A percentile compares a stretch with the other conserved stretches of the same genome.
phyloP scores from a whole-genome alignment of 345 rosid species.

The Barbarea vulgaris region DNA sequence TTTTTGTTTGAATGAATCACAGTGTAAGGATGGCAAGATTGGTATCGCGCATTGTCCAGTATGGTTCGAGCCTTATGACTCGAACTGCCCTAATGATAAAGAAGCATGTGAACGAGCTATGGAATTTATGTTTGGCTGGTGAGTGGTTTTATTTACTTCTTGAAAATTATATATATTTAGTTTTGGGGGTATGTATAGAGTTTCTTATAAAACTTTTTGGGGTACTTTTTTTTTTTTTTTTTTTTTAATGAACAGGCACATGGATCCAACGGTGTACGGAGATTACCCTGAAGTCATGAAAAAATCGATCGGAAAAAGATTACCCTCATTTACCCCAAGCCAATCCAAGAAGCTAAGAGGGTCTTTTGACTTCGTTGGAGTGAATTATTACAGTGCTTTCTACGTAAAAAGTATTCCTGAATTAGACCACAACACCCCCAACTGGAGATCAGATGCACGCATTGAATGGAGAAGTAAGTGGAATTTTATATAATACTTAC shows the following conservation, averaged over 20 bases:
- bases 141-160: slow-evolving; percentile 1
- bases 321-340: slow-evolving; percentile 32
- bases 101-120: slow-evolving; percentile 42
- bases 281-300: slow-evolving; percentile 45
- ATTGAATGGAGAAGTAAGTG: slow-evolving; percentile 48
- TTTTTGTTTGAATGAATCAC: slow-evolving; percentile 14
- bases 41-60: slow-evolving; percentile 43
- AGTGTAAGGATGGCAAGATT: slow-evolving; percentile 46
- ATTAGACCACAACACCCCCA: slow-evolving; percentile 28
- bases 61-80: slow-evolving; percentile 45
- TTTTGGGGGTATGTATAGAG: too few relatives aligned
- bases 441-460: slow-evolving; percentile 48
- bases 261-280: slow-evolving; percentile 44
- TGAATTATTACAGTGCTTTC: slow-evolving; percentile 42
- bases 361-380: slow-evolving; percentile 44
- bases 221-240: too few relatives aligned
- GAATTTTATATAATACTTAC: neutral
- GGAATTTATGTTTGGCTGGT: slow-evolving; percentile 47
- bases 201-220: neutral
- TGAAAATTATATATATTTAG: neutral
- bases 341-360: slow-evolving; percentile 37
- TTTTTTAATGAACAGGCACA: slow-evolving; percentile 27
- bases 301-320: slow-evolving; percentile 35
- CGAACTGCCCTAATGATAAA: slow-evolving; percentile 29
- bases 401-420: slow-evolving; percentile 36